Base-by-base conservation (phyloP, 176 grass and related monocot species). In the Zizania latifolia region DNA sequence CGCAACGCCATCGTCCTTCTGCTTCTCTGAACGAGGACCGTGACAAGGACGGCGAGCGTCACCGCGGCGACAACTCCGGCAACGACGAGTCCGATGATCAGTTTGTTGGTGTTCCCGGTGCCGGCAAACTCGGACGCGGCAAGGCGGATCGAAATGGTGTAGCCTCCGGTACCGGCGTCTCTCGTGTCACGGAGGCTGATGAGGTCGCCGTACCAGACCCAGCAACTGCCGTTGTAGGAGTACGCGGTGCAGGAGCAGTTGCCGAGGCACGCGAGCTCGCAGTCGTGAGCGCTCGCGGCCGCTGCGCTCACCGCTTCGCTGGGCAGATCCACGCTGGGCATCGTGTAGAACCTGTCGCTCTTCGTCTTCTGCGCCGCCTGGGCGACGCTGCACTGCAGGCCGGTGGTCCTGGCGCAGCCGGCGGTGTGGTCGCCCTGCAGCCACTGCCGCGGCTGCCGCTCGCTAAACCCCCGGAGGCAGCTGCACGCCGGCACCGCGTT, bases 241-340 rank as follows among this genome's bases (percentile, higher is more conserved):
- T 81, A 90, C 0, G 88, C 84, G 14, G 76, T 83, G 60, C 88
- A 90, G 5, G 71, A 90, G 40, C 84, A 90, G 64, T 90, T 77
- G 6, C 34, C 62, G 26, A 90, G 65, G 19, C 88, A 90, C 27
- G 71, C 62, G 28, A 55, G 43, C 81, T 83, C 84, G 46, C 88
- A 90, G 22, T 84, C 84, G 0, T 8, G 50, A 16, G 28, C 80
- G 6, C 56, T 86, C 6, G 26, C 39, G 0, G 33, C 65, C 2
- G 13, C 8, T 14, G 22, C 5, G 10, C 50, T 66, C 65, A 31
- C 58, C 60, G 24, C 31, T 56, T 80, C 10, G 31, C 60, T 50
- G 22, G 88, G 88, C 50, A 84, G 68, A 17, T 15, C 76, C 71
- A 87, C 75, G 24, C 19, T 7, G 23, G 65, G 30, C 84, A 87